These are phyloP conservation scores for Xylaria sp. DNA, from an alignment of 2,329 filamentous ascomycete genomes.

Conservation along the genomic window DNA sequence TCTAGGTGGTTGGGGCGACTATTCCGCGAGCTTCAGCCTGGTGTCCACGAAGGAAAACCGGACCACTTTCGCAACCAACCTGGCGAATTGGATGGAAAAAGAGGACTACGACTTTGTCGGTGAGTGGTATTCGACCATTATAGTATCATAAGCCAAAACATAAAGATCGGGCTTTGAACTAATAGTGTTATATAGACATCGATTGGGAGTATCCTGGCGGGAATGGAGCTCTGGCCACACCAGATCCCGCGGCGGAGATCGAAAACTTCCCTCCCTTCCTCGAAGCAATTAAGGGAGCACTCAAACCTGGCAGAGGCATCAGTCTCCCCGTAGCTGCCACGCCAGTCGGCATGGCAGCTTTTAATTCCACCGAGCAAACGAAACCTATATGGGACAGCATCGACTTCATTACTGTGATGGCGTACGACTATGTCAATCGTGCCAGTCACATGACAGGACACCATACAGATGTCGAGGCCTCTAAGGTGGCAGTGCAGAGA, in stretches of 20 bases:
- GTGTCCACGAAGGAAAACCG: constrained; percentile 21
- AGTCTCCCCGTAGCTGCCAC: constrained; percentile 29
- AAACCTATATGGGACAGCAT: constrained; percentile 24
- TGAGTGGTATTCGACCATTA: constrained; percentile 13
- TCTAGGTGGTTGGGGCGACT: constrained; percentile 32
- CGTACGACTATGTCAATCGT: constrained; percentile 35
- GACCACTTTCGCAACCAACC: constrained; percentile 23
- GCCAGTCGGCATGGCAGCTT: constrained; percentile 27
- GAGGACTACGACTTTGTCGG: constrained; percentile 33
- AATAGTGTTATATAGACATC: constrained; percentile 20
- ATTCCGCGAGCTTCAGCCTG: constrained; percentile 18
- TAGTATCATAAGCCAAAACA: background rate
- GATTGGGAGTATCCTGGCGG: constrained; percentile 38
- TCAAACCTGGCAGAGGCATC: constrained; percentile 14
- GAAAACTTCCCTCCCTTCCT: constrained; percentile 25
- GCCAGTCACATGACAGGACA: constrained; percentile 21
- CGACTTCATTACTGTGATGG: constrained; percentile 34
- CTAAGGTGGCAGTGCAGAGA: constrained; percentile 8
- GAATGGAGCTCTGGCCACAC: constrained; percentile 17
- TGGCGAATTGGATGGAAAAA: constrained; percentile 21
- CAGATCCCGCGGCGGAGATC: constrained; percentile 22
- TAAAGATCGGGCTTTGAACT: background rate
- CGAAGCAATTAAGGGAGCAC: constrained; percentile 8
- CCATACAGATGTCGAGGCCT: constrained; percentile 20
- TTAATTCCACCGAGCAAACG: constrained; percentile 9